Evolutionary conservation across 257 asterid species (phyloP), one percentile per base, ranked within the genome.

Genomic region (Schizonepeta tenuifolia): DNA sequence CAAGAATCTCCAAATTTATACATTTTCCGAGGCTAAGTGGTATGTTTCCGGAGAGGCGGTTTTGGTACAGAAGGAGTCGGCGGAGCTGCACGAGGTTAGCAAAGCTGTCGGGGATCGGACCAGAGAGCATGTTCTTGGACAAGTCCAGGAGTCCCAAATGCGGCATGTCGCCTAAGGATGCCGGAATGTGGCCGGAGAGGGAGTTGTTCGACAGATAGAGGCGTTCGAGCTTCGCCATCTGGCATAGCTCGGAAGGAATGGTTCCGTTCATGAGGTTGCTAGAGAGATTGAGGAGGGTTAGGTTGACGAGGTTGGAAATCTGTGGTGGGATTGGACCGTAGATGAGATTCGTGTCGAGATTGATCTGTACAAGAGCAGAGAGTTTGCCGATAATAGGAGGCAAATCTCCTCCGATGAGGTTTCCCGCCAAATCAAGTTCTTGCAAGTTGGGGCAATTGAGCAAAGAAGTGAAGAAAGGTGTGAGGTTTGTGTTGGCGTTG

Each of bases 141-240:
- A 89, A 75, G 75, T 89, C 98, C 1, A 92, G 83, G 57, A 92
- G 92, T 38, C 96, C 98, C 67, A 92, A 79, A 83, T 88, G 96
- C 2, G 83, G 70, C 83, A 86, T 79, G 47, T 81, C 43, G 10
- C 98, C 96, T 14, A 92, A 74, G 50, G 69, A 70, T 0, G 84
- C 36, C 3, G 96, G 96, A 17, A 92, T 90, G 33, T 65, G 72
- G 11, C 96, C 92, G 0, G 91, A 85, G 53, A 92, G 81, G 8
- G 81, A 81, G 33, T 90, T 88, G 46, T 80, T 81, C 9, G 98
- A 85, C 14, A 92, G 64, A 65, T 82, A 83, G 0, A 92, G 83
- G 81, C 96, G 84, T 83, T 92, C 98, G 7, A 92, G 70, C 9
- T 60, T 84, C 35, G 82, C 79, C 73, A 86, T 72, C 57, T 54